A percentile compares a stretch with the other conserved stretches of the same genome.
phyloP scores from a whole-genome alignment of 805 yeast species.

The Limtongozyma cylindracea region DNA sequence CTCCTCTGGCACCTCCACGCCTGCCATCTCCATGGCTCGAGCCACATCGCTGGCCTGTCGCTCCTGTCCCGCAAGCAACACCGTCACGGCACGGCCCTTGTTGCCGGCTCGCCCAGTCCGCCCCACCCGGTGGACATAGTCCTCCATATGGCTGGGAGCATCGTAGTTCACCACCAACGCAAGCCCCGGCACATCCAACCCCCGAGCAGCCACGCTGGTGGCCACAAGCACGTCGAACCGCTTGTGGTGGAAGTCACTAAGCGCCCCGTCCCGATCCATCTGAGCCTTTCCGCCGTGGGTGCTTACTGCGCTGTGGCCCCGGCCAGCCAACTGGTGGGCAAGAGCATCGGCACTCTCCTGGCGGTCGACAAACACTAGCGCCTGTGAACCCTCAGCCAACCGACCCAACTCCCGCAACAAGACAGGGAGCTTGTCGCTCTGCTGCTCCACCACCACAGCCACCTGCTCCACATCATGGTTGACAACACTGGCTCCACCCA shows the following conservation, averaged over 20 bases:
- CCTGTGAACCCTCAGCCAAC: constrained; percentile 29
- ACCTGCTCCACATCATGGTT: constrained; percentile 58
- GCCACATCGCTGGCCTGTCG: no score
- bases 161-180: constrained; percentile 64
- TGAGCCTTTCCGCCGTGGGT: constrained; percentile 90
- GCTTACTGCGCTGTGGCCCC: constrained; percentile 34
- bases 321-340: constrained; percentile 20
- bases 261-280: constrained; percentile 50
- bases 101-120: constrained; percentile 86
- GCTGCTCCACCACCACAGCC: constrained; percentile 26
- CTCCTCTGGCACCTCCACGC: no score
- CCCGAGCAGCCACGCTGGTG: constrained; percentile 88
- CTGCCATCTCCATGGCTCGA: no score
- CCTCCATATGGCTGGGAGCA: constrained; percentile 77
- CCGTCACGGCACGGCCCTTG: no score
- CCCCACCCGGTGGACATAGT: constrained; percentile 89
- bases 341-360: constrained; percentile 71
- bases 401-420: constrained; percentile 19
- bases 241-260: constrained; percentile 33
- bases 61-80: no score
- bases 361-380: constrained; percentile 58
- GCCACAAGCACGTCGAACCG: constrained; percentile 49
- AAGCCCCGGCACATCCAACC: constrained; percentile 75
- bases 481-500: constrained; percentile 62
- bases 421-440: constrained; percentile 2